Base-by-base conservation (phyloP, 78 protist genomes). In the slime mould (Dictyostelium discoideum) region DNA sequence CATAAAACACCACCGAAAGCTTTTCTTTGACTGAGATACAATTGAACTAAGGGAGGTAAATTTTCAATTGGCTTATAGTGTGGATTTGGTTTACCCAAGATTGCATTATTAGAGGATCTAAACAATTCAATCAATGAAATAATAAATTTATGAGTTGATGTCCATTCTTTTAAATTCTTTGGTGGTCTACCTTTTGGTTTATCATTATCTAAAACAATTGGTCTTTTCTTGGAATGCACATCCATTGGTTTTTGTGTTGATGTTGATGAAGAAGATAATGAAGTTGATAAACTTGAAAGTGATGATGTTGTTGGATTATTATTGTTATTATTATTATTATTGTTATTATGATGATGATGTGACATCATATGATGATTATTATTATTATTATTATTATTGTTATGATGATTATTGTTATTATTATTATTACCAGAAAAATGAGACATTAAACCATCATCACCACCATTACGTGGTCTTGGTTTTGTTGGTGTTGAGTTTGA, bases 101-200 rank as follows among this genome's bases (percentile, higher is more conserved):
- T 11, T 11, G 65, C 82, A 20, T 26, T 29, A 48, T 57, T 39
- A 3, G 39, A 37, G 10, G 60, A 46, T 32, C 95, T 48, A 4
- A 24, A 24, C 11, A 72, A 39, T 26, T 87, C 95, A 3, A 90
- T 67, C 24, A 90, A 24, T 1, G 57, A 50, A 10, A 80, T 54
- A 73, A 90, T 73, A 48, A 37, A 72, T 42, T 90, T 90, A 69
- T 90, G 95, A 32, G 95, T 37, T 26, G 72, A 29, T 67, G 95
- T 90, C 95, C 89, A 83, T 37, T 77, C 95, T 22, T 82, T 90
- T 18, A 90, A 77, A 39, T 83, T 90, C 73, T 90, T 90, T 22
- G 95, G 85, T 48, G 95, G 95, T 46, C 95, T 54, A 39, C 95
- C 95, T 32, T 90, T 90, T 79, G 93, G 93, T 79, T 87, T 87